phyloP scores from a whole-genome alignment of 108 stramenopile genomes.

The Skeletonema menzelii region DNA sequence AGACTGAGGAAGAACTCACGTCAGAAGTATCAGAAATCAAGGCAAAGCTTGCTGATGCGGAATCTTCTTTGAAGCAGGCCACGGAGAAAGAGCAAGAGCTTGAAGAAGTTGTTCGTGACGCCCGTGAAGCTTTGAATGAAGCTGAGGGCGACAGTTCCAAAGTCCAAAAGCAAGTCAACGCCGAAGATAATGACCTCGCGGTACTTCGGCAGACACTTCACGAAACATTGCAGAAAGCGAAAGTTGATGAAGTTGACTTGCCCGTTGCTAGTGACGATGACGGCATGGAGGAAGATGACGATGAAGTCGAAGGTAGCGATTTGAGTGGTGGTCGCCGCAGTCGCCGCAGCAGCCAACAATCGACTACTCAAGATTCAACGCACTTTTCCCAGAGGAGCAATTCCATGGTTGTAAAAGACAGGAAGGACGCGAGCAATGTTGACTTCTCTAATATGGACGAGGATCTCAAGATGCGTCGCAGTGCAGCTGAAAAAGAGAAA shows the following conservation, averaged over 20 bases:
- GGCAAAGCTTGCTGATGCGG: conserved; percentile 72
- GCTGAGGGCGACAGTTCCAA: conserved; percentile 61
- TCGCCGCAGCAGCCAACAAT: conserved; percentile 31
- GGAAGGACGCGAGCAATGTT: conserved; percentile 64
- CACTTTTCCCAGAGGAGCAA: conserved; percentile 84
- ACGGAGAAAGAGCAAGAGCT: conserved; percentile 56
- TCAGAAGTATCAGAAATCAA: conserved; percentile 51
- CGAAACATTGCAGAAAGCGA: conserved; percentile 89
- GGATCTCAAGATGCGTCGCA: conserved; percentile 61
- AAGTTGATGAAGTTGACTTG: conserved; percentile 87
- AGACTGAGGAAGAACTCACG: conserved; percentile 31
- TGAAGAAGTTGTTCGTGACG: conserved; percentile 67
- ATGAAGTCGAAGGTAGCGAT: conserved; percentile 54
- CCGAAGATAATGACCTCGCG: conserved; percentile 71
- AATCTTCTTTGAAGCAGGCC: conserved; percentile 64
- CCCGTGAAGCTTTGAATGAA: conserved; percentile 65
- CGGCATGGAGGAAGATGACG: conserved; percentile 32
- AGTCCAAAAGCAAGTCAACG: conserved; percentile 63
- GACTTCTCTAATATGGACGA: conserved; percentile 76
- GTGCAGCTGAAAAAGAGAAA: conserved; percentile 73
- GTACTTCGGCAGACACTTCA: conserved; percentile 86
- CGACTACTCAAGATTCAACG: conserved; percentile 61
- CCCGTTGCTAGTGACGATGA: conserved; percentile 58
- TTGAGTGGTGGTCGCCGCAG: conserved; percentile 12
- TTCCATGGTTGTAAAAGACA: conserved; percentile 78